A percentile compares a stretch with the other conserved stretches of the same genome.
Evolutionary conservation across 228 moss, liverwort and hornwort genomes (phyloP).

Genomic region (Sphagnum fallax): DNA sequence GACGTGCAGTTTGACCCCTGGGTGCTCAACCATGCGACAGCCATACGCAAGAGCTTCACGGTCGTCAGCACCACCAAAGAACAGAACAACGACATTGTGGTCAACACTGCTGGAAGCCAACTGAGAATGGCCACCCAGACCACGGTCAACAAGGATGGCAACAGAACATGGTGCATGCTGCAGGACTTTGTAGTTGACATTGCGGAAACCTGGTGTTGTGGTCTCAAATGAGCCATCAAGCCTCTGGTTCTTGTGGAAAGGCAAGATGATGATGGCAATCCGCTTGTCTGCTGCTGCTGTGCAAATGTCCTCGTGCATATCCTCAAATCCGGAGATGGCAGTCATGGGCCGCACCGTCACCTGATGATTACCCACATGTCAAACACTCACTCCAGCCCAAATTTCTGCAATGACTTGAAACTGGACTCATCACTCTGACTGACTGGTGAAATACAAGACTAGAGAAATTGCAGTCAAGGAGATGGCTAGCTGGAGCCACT

Average conservation of each 20-base stretch:
- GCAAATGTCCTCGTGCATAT: constrained; percentile 43
- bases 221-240: constrained; percentile 17
- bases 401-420: neutral
- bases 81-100: constrained; percentile 26
- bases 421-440: neutral
- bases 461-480: no score
- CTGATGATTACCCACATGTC: neutral
- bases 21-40: constrained; percentile 29
- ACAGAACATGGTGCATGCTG: constrained; percentile 36
- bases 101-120: constrained; percentile 25
- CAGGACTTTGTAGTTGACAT: constrained; percentile 19
- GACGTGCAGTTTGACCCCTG: constrained; percentile 28
- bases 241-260: constrained; percentile 23
- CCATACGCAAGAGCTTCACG: constrained; percentile 38
- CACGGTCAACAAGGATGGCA: constrained; percentile 31
- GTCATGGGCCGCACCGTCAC: constrained; percentile 26
- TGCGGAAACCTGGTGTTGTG: constrained; percentile 9
- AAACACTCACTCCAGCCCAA: neutral
- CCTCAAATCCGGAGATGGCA: constrained; percentile 24
- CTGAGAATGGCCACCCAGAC: constrained; percentile 28
- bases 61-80: constrained; percentile 42
- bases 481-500: no score
- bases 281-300: constrained; percentile 29
- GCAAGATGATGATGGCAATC: constrained; percentile 26
- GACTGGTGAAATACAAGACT: no score